phyloP scores from a whole-genome alignment of 371 early-diverging fungal genomes.

The Basidiobolus meristosporus region DNA sequence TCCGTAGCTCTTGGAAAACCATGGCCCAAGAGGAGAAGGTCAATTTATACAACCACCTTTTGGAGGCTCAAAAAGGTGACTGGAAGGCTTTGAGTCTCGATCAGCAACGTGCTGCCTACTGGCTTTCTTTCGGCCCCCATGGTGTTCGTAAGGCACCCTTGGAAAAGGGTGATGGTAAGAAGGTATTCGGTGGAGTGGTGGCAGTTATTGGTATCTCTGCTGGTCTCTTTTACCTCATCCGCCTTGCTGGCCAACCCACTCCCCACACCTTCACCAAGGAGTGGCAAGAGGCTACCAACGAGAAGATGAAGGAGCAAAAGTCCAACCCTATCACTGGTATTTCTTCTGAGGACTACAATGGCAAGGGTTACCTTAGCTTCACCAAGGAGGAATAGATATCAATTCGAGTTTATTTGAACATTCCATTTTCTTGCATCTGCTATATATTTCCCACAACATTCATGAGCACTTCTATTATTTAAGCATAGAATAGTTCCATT shows the following conservation, averaged over 20 bases:
- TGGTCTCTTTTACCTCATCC: conserved; percentile 46
- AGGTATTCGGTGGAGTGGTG: conserved; percentile 48
- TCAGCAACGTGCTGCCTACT: conserved; percentile 89
- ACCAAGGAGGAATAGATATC: too few species aligned
- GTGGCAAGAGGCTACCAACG: conserved; percentile 84
- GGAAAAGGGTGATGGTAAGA: conserved; percentile 48
- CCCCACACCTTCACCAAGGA: conserved; percentile 67
- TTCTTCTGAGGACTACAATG: conserved; percentile 69
- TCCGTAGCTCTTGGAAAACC: conserved; percentile 51
- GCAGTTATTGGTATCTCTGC: conserved; percentile 29
- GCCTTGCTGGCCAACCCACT: conserved; percentile 41
- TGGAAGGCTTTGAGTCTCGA: conserved; percentile 82
- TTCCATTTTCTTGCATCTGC: too few species aligned
- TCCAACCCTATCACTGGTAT: conserved; percentile 81
- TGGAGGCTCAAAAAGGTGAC: conserved; percentile 77
- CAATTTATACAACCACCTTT: conserved; percentile 59
- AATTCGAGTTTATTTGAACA: too few species aligned
- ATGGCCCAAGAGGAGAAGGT: conserved; percentile 71
- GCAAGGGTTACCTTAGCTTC: conserved; percentile 30
- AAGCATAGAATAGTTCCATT: too few species aligned
- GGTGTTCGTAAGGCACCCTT: conserved; percentile 67
- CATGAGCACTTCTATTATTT: too few species aligned
- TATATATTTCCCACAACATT: too few species aligned
- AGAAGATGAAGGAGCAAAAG: conserved; percentile 60
- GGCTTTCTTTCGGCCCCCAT: conserved; percentile 87